Base-by-base conservation (phyloP, 495 filamentous ascomycete genomes). In the Filosporella fistucella region DNA sequence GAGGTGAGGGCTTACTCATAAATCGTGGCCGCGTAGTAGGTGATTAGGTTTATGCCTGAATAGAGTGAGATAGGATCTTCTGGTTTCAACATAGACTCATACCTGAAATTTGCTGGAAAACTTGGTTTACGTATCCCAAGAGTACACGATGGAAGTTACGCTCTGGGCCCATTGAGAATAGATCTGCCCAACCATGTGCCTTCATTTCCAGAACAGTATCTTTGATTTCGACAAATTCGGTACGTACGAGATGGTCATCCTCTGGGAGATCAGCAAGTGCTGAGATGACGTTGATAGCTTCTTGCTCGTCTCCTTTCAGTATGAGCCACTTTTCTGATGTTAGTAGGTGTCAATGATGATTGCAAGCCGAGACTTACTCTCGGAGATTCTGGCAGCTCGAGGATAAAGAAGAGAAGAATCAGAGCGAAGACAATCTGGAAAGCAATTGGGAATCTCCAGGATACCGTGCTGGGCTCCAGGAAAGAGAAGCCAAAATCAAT, bases 31-130 rank as follows among this genome's bases (percentile, higher is more conserved):
- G 82, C 75, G 47, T 89, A 90, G 58, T 88, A 86, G 0, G 83
- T 85, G 52, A 88, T 82, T 14, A 89, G 56, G 52, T 89, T 89
- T 56, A 89, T 88, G n/a, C n/a, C n/a, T n/a, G n/a, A n/a, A n/a
- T n/a, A n/a, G n/a, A n/a, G n/a, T n/a, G n/a, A n/a, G n/a, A n/a
- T n/a, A n/a, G n/a, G n/a, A n/a, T n/a, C n/a, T n/a, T n/a, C n/a
- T n/a, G n/a, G n/a, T n/a, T n/a, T n/a, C n/a, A n/a, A n/a, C n/a
- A n/a, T n/a, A n/a, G n/a, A n/a, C n/a, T n/a, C n/a, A n/a, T n/a
- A 18, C 87, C 87, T n/a, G 72, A 76, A 24, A 87, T 80, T 51
- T 90, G 85, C 56, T 89, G 85, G 66, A 88, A 52, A 14, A 56
- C 49, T 36, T 56, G 54, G 28, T 52, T 52, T 60, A 86, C 76